phyloP scores from a whole-genome alignment of 495 filamentous ascomycete species.

The Talaromyces wortmannii region DNA sequence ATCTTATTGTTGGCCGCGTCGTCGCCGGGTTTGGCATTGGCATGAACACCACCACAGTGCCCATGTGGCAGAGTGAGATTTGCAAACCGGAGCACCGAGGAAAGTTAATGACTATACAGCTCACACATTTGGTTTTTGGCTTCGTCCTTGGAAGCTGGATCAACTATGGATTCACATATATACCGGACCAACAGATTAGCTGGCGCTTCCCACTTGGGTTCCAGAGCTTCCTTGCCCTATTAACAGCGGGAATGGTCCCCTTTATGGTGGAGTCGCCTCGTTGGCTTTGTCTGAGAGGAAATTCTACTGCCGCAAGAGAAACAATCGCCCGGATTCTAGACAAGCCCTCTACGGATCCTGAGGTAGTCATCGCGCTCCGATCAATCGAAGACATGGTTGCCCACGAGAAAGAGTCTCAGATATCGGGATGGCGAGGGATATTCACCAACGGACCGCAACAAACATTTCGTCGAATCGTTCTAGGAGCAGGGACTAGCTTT shows the following conservation, averaged over 20 bases:
- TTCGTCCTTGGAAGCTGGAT: conserved; percentile 11
- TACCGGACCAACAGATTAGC: conserved; percentile 19
- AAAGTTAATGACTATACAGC: conserved; percentile 52
- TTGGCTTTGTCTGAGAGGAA: conserved; percentile 48
- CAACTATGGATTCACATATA: conserved; percentile 11
- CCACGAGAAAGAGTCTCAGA: conserved; percentile 26
- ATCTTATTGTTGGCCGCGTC: conserved; percentile 37
- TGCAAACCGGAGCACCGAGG: conserved; percentile 53
- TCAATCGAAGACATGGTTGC: conserved; percentile 34
- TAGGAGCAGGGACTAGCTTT: conserved; percentile 44
- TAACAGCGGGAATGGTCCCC: conserved; percentile 38
- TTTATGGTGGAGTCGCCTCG: conserved; percentile 50
- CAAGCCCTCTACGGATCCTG: conserved; percentile 28
- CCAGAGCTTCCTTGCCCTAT: conserved; percentile 40
- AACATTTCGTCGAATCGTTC: conserved; percentile 29
- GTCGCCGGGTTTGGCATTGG: conserved; percentile 41
- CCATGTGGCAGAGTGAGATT: conserved; percentile 48
- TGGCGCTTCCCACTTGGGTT: conserved; percentile 52
- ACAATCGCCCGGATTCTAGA: conserved; percentile 35
- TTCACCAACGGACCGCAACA: conserved; percentile 1
- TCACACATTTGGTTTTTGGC: conserved; percentile 48
- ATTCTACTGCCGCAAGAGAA: conserved; percentile 29
- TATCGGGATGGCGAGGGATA: conserved; percentile 25
- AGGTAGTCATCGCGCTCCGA: conserved; percentile 13
- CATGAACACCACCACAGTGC: conserved; percentile 42